Evolutionary conservation across 2,329 filamentous ascomycete species (phyloP), one percentile per base, ranked within the genome.

Genomic region (Aspergillus sp.): DNA sequence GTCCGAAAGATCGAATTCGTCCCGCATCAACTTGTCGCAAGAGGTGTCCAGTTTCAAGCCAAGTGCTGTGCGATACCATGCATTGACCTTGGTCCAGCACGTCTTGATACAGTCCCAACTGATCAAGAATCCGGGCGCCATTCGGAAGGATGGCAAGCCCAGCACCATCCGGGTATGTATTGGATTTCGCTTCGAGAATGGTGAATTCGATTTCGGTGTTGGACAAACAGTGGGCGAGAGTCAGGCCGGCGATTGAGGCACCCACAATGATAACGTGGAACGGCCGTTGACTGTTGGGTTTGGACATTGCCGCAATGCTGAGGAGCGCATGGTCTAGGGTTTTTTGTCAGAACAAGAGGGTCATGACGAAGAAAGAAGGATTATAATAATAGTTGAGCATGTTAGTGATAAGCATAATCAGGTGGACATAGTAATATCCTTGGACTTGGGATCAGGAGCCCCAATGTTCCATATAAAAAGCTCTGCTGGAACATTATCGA

Each of bases 191-290:
- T 17, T 55, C 53, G 8, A 55, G 39, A 11, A 55, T 2, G 5
- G 53, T 55, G 25, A 55, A 47, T 1, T 55, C 25, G 39, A 55
- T 32, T 6, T 5, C 32, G 21, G 53, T 41, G 25, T 23, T 44
- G 25, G 53, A 55, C 2, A 55, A 19, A 21, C 53, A 55, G 25
- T 55, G 53, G 30, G 53, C 53, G 53, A 55, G 53, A 23, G 53
- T 55, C n/a, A 55, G 11, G n/a, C 53, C 53, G 10, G 53, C 23
- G 23, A 47, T 36, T 2, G 53, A 55, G 8, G 53, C 53, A 25
- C 53, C 53, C 23, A 55, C 53, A 11, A 55, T 55, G 15, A 55
- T 19, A n/a, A 55, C 53, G 39, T 55, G 53, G 5, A 55, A 19
- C 17, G 6, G 39, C n/a, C 42, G 19, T 15, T 15, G 53, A 44